These are phyloP conservation scores for Pseudogymnoascus sp. DNA, from an alignment of 2,329 filamentous ascomycete genomes.

Conservation along the genomic window DNA sequence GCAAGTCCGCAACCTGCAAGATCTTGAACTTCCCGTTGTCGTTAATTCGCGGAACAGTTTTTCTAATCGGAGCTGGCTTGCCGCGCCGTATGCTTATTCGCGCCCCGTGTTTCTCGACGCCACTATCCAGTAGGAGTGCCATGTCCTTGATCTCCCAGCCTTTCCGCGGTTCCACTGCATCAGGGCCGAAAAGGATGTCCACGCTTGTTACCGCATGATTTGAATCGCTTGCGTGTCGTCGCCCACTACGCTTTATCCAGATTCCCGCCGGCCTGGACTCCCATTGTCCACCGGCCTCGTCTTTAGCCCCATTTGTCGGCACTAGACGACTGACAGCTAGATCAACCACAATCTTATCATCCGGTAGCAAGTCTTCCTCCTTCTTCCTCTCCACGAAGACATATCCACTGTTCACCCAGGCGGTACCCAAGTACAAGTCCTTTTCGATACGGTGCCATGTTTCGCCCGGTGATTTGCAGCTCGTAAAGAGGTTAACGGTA, in stretches of 20 bases:
- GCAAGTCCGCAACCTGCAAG: conserved; percentile 89
- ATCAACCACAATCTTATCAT: conserved; percentile 59
- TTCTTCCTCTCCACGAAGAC: conserved; percentile 63
- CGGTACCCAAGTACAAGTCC: conserved; percentile 59
- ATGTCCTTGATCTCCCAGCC: conserved; percentile 78
- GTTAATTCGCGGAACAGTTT: conserved; percentile 68
- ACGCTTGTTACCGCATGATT: conserved; percentile 54
- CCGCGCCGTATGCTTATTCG: conserved; percentile 76
- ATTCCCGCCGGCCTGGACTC: conserved; percentile 61
- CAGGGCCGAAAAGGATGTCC: conserved; percentile 63
- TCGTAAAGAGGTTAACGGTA: conserved; percentile 51
- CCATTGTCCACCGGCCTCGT: conserved; percentile 52
- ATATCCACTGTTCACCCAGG: conserved; percentile 61
- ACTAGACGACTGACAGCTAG: conserved; percentile 57
- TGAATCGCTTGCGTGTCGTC: conserved; percentile 45
- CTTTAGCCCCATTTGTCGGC: conserved; percentile 48
- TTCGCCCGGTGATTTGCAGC: conserved; percentile 52
- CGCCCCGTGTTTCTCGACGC: conserved; percentile 57
- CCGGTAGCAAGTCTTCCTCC: conserved; percentile 59
- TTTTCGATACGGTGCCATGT: conserved; percentile 64
- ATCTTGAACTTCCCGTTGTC: conserved; percentile 97
- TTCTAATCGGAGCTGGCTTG: conserved; percentile 54
- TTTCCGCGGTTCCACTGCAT: conserved; percentile 79
- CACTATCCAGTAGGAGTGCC: conserved; percentile 63
- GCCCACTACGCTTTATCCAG: conserved; percentile 51